These are phyloP conservation scores for Aspergillus mulundensis DNA, from an alignment of 495 filamentous ascomycete species.

Conservation along the genomic window DNA sequence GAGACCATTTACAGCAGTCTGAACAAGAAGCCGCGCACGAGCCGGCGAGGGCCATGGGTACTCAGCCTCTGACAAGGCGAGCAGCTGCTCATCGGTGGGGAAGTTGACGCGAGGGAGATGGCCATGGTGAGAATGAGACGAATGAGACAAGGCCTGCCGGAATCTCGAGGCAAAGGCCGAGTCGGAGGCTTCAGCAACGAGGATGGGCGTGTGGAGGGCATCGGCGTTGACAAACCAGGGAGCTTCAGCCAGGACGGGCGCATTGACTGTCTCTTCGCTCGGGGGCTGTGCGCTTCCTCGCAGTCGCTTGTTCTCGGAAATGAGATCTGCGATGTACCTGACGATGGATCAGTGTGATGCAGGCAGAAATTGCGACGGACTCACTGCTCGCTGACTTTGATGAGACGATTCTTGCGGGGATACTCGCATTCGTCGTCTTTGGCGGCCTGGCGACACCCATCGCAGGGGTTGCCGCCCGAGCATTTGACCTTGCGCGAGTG, in stretches of 20 bases:
- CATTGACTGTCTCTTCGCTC: constrained; percentile 1
- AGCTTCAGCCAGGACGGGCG: constrained; percentile 14
- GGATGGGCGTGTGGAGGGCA: constrained; percentile 26
- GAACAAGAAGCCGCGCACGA: constrained; percentile 24
- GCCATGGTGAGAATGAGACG: constrained; percentile 16
- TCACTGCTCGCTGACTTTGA: constrained; percentile 34
- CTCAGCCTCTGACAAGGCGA: constrained; percentile 14
- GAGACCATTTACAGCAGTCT: constrained; percentile 25
- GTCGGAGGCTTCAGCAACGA: constrained; percentile 33
- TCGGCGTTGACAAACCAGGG: constrained; percentile 29
- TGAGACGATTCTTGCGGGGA: constrained; percentile 31
- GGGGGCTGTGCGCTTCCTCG: constrained; percentile 15
- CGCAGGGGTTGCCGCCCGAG: constrained; percentile 32
- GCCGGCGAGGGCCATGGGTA: constrained; percentile 25
- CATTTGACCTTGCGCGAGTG: constrained; percentile 39
- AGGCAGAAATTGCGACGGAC: not conserved
- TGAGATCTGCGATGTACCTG: not conserved
- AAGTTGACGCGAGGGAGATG: constrained; percentile 30
- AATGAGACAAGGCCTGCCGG: constrained; percentile 26
- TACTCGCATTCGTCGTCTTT: constrained; percentile 28
- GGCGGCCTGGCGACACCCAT: constrained; percentile 24
- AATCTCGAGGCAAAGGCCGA: constrained; percentile 33
- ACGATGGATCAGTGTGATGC: not conserved
- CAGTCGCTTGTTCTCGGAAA: constrained; percentile 21
- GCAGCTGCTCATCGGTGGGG: constrained; percentile 16